Evolutionary conservation across 768 basidiomycete genomes (phyloP).

Genomic region (Piloderma croceum): DNA sequence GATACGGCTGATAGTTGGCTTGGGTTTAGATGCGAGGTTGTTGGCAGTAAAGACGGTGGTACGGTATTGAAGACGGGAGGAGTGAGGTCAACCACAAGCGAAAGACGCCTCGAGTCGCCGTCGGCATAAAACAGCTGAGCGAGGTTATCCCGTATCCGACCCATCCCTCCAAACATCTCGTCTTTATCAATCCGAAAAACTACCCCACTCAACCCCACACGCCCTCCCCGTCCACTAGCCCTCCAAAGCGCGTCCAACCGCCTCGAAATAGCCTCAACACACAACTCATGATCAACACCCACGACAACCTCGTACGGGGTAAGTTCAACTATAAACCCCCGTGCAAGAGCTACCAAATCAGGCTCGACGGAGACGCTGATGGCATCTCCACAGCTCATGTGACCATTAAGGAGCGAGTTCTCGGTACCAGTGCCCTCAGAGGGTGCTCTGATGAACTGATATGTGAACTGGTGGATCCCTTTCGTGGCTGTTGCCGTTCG

Average conservation of each 20-base stretch:
- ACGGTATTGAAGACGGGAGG: conserved; percentile 55
- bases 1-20: conserved; percentile 69
- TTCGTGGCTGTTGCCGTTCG: conserved; percentile 34
- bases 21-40: conserved; percentile 49
- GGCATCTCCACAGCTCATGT: conserved; percentile 75
- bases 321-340: conserved; percentile 79
- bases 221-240: too few relatives aligned
- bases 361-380: conserved; percentile 87
- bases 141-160: conserved; percentile 84
- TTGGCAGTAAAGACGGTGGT: conserved; percentile 17
- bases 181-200: conserved; percentile 91
- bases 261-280: conserved; percentile 40
- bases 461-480: conserved; percentile 77
- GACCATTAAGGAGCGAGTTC: too few relatives aligned
- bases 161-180: conserved; percentile 83
- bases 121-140: conserved; percentile 81
- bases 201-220: conserved; percentile 18
- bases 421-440: conserved; percentile 4
- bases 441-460: conserved; percentile 53
- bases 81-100: conserved; percentile 78
- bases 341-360: conserved; percentile 68
- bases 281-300: conserved; percentile 80
- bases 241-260: conserved; percentile 29
- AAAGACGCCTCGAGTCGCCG: conserved; percentile 61
- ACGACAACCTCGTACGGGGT: conserved; percentile 58